A percentile compares a stretch with the other conserved stretches of the same genome.
Conservation (phyloP, 2,329 filamentous ascomycete species). For the Phoma sp. region DNA sequence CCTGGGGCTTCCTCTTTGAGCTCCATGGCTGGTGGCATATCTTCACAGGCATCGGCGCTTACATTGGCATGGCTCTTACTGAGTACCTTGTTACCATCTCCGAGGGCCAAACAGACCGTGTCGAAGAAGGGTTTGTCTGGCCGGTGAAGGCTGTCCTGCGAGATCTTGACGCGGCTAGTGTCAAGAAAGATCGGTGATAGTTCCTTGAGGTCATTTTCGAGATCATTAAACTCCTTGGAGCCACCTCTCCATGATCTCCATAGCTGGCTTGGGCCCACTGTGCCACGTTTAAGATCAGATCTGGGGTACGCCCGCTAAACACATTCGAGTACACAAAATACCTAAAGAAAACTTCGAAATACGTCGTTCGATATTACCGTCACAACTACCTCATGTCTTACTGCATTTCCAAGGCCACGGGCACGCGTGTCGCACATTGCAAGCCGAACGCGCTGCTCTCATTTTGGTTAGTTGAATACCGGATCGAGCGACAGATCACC, state of each 20-base stretch:
- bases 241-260: neutral
- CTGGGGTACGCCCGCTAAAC: neutral
- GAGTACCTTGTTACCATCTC: slow-evolving; percentile 47
- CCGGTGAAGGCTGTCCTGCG: slow-evolving; percentile 42
- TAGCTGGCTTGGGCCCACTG: neutral
- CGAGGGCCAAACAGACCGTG: slow-evolving; percentile 31
- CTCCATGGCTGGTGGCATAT: slow-evolving; percentile 72
- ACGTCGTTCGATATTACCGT: neutral
- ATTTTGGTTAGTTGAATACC: neutral
- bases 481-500: slow-evolving; percentile 10
- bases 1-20: slow-evolving; percentile 64
- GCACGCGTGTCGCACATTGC: slow-evolving; percentile 6
- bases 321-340: neutral
- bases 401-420: slow-evolving; percentile 8
- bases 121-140: slow-evolving; percentile 49
- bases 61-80: slow-evolving; percentile 48
- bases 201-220: neutral
- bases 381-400: slow-evolving; percentile 8
- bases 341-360: neutral
- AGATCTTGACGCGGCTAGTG: slow-evolving; percentile 29
- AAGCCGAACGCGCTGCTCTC: neutral
- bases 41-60: slow-evolving; percentile 64
- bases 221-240: neutral
- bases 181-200: slow-evolving; percentile 5
- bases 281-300: too few species aligned